Evolutionary conservation across 495 filamentous ascomycete species (phyloP).

Genomic region (Entonaema liquescens): DNA sequence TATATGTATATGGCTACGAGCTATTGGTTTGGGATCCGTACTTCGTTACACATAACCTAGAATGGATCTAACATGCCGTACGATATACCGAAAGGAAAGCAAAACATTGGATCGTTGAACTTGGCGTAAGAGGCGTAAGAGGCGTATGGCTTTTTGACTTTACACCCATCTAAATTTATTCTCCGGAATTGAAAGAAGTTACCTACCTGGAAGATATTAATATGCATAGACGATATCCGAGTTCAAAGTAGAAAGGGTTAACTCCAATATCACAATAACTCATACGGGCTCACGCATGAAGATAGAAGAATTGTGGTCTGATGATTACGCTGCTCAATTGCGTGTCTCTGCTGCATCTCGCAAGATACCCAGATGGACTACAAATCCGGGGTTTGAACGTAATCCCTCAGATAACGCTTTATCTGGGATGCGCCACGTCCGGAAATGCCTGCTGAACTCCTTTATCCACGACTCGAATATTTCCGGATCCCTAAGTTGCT

Average conservation of each 20-base stretch:
- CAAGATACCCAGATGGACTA: constrained; percentile 71
- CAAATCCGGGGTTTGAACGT: constrained; percentile 68
- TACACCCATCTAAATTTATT: not conserved
- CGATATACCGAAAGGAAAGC: not conserved
- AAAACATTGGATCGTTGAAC: no score
- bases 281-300: constrained; percentile 2
- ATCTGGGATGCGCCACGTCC: constrained; percentile 80
- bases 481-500: constrained; percentile 83
- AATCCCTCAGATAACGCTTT: constrained; percentile 60
- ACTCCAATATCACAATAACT: constrained; percentile 1
- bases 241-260: not conserved
- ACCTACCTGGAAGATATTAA: no score
- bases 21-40: not conserved
- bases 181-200: not conserved
- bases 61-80: not conserved
- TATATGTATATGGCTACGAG: not conserved
- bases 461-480: constrained; percentile 87
- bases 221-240: no score
- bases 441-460: constrained; percentile 70
- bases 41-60: not conserved
- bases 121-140: not conserved
- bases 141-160: not conserved
- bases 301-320: not conserved
- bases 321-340: constrained; percentile 22
- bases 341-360: constrained; percentile 35